These are phyloP conservation scores for Cystobasidium ongulense DNA, from an alignment of 768 basidiomycete genomes.

Conservation along the genomic window DNA sequence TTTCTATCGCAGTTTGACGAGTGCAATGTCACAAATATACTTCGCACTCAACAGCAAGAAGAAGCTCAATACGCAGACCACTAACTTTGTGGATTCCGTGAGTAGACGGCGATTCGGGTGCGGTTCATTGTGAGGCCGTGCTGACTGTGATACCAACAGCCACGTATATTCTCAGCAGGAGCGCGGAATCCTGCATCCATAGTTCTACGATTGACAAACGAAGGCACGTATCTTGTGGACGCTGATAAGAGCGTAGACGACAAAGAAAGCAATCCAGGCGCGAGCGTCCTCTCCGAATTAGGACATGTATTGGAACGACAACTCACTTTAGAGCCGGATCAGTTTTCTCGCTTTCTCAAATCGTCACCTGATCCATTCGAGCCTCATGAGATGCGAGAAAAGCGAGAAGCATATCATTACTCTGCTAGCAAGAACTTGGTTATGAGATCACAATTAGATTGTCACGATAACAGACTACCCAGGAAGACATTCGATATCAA, in stretches of 20 bases:
- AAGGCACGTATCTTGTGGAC: slow-evolving; percentile 45
- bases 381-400: slow-evolving; percentile 44
- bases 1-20: slow-evolving; percentile 18
- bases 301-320: slow-evolving; percentile 84
- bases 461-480: slow-evolving; percentile 67
- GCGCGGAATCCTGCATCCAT: slow-evolving; percentile 70
- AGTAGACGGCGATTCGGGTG: slow-evolving; percentile 57
- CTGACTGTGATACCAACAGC: slow-evolving; percentile 46
- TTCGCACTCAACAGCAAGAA: slow-evolving; percentile 71
- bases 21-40: slow-evolving; percentile 77
- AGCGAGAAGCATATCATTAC: slow-evolving; percentile 72
- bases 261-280: slow-evolving; percentile 10
- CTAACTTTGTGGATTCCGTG: slow-evolving; percentile 53
- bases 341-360: slow-evolving; percentile 54
- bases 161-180: slow-evolving; percentile 62
- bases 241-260: slow-evolving; percentile 45
- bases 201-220: slow-evolving; percentile 53
- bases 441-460: slow-evolving; percentile 93
- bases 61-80: slow-evolving; percentile 45
- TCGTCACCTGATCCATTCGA: slow-evolving; percentile 45
- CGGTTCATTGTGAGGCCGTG: background rate
- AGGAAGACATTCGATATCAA: slow-evolving; percentile 94
- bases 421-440: slow-evolving; percentile 60
- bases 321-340: slow-evolving; percentile 58
- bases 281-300: slow-evolving; percentile 49